Base-by-base conservation (phyloP, 306 rosid species). In the Calophaca sinica region DNA sequence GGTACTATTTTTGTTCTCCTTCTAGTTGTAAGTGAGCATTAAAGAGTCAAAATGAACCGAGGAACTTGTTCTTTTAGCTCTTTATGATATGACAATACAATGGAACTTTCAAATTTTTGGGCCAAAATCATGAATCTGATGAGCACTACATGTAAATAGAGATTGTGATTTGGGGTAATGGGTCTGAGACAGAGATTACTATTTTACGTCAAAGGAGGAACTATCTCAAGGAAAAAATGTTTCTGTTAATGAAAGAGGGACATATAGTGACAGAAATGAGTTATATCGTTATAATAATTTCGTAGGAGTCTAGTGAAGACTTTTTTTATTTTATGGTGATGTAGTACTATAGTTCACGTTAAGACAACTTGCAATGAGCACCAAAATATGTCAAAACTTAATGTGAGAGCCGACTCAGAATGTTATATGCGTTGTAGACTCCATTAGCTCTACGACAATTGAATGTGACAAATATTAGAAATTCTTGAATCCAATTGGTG, bases 391-490 rank as follows among this genome's bases (percentile, higher is more conserved):
- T 50, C 72, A 61, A 29, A 14, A 57, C 28, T 12, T 33, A 46
- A 10, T 36, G 1, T 33, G 10, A 31, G 9, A 12, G 72, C 68
- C 68, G 74, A 42, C 72, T 71, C 5, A 33, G 53, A 49, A 8
- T 48, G 52, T 26, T 64, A 26, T 11, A 9, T 54, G 49, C 50
- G 52, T 10, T 12, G 11, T 70, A 79, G 12, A 20, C 45, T 73
- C 69, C 83, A 65, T 26, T 28, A 2, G 45, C 70, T 20, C 31
- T 11, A 64, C 11, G 53, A 60, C 67, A 11, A 6, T 35, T 35
- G 41, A 36, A 44, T 54, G 53, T 6, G 78, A 72, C 82, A 62
- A 64, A 33, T 33, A 49, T 4, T 49, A 15, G 41, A 74, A 7
- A 26, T 6, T 48, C 38, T 10, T 7, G 5, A 48, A 28, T 57